Base-by-base conservation (phyloP, 1,284 basidiomycete species). In the Rhodotorula sp. region DNA sequence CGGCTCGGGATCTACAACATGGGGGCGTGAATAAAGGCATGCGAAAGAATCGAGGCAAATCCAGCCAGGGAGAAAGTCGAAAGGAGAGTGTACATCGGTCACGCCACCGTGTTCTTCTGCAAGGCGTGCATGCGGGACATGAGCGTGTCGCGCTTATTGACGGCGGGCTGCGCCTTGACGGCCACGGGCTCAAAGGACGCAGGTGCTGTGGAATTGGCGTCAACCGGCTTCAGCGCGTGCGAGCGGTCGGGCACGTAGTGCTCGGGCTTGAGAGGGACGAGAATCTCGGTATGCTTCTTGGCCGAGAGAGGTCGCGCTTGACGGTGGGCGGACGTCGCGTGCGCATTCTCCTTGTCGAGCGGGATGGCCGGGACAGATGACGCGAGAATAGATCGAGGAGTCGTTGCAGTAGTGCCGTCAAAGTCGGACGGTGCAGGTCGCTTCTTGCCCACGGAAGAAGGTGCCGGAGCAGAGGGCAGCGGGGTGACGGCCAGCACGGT, bases 381-480 rank as follows among this genome's bases (percentile, higher is more conserved):
- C 22, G 69, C 67, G 26, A 69, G 58, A 40, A 74, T 62, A 5
- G 70, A 67, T 31, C 72, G 72, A 6, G 72, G 61, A 0, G 24
- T 51, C 7, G 57, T 16, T 0, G 16, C 51, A 1, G 69, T 24
- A 16, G 47, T 24, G 22, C 48, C n/a, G 44, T 72, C 70, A 22
- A 74, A 74, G 10, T 74, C 72, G 15, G 22, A 48, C 0, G 72
- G 72, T 2, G 64, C 70, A 1, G 62, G 62, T 10, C 72, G 72
- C 64, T 74, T 74, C 70, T 65, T 69, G 46, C 62, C 59, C 15
- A 61, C 56, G 13, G 64, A 64, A 0, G 64, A 34, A 2, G 48
- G 51, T 15, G 62, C 31, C 1, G 66, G 58, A 1, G 66, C 46
- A 7, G 54, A 40, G 4, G 62, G 59, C 1, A 67, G 52, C 0